Conservation (phyloP, 2,329 filamentous ascomycete genomes). For the Fusarium subtropicale region DNA sequence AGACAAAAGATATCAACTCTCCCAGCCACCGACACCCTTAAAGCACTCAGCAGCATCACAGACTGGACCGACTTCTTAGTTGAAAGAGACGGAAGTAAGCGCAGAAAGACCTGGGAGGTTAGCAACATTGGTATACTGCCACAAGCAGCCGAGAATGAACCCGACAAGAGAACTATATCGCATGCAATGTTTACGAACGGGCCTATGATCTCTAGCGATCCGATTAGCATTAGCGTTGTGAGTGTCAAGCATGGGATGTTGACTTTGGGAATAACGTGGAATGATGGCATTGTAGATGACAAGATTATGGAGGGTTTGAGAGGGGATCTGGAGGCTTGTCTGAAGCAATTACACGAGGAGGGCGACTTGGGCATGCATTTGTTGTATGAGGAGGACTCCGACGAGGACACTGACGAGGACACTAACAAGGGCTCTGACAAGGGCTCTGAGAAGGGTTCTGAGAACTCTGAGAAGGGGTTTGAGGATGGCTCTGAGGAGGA, state of each 20-base stretch:
- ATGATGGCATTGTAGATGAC: constrained; percentile 57
- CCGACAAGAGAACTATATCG: constrained; percentile 52
- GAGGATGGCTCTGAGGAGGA: no score
- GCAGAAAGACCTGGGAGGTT: constrained; percentile 61
- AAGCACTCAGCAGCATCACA: constrained; percentile 56
- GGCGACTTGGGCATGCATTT: constrained; percentile 27
- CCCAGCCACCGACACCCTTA: constrained; percentile 57
- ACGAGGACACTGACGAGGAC: no score
- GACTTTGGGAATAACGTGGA: constrained; percentile 60
- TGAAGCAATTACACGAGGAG: constrained; percentile 38
- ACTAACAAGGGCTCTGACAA: no score
- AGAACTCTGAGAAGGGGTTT: no score
- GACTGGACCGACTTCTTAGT: constrained; percentile 59
- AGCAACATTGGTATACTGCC: constrained; percentile 61
- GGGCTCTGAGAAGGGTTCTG: no score
- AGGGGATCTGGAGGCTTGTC: constrained; percentile 50
- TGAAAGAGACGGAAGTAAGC: constrained; percentile 56
- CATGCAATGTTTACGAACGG: constrained; percentile 64
- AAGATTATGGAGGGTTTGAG: constrained; percentile 54
- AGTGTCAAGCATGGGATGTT: constrained; percentile 58
- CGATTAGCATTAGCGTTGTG: constrained; percentile 59
- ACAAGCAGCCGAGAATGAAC: background rate
- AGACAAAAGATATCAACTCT: constrained; percentile 50
- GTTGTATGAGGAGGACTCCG: background rate
- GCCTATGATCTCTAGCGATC: constrained; percentile 56